These are phyloP conservation scores for Syncephalis fuscata DNA, from an alignment of 371 early-diverging fungal species.

Conservation along the genomic window DNA sequence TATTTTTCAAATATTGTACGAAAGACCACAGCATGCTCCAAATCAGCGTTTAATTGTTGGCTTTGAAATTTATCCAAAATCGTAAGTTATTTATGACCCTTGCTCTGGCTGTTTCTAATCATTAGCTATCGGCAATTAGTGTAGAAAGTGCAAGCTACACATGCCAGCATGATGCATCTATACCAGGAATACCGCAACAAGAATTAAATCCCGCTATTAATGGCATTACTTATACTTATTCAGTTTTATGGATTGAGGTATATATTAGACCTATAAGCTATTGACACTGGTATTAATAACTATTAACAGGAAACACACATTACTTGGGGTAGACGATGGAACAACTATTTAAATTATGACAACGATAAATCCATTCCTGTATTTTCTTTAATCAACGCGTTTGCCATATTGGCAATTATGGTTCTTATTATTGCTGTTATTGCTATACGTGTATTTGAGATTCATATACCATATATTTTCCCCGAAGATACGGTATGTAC, in stretches of 20 bases:
- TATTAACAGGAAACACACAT: constrained; percentile 16
- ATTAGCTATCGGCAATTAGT: neutral
- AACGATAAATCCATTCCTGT: constrained; percentile 25
- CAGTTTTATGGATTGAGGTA: constrained; percentile 35
- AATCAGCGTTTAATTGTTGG: constrained; percentile 31
- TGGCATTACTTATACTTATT: constrained; percentile 33
- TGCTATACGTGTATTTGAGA: constrained; percentile 68
- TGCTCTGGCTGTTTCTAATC: neutral
- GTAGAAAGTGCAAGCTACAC: neutral
- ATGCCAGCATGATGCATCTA: constrained; percentile 2
- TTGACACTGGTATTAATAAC: neutral
- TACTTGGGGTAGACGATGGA: constrained; percentile 35
- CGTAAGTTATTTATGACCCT: too few species aligned
- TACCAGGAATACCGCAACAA: constrained; percentile 9
- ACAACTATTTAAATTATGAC: constrained; percentile 19
- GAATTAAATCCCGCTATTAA: constrained; percentile 14
- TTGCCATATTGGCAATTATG: constrained; percentile 54
- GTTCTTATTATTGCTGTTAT: constrained; percentile 77
- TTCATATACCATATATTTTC: constrained; percentile 68
- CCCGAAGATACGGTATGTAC: constrained; percentile 10
- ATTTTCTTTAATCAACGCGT: constrained; percentile 56
- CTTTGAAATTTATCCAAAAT: constrained; percentile 35
- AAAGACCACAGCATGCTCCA: constrained; percentile 12
- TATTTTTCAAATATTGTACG: constrained; percentile 27
- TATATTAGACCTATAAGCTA: neutral